A percentile compares a stretch with the other conserved stretches of the same genome.
Evolutionary conservation across 495 filamentous ascomycete species (phyloP).

Genomic region (Penicillium paradoxum): DNA sequence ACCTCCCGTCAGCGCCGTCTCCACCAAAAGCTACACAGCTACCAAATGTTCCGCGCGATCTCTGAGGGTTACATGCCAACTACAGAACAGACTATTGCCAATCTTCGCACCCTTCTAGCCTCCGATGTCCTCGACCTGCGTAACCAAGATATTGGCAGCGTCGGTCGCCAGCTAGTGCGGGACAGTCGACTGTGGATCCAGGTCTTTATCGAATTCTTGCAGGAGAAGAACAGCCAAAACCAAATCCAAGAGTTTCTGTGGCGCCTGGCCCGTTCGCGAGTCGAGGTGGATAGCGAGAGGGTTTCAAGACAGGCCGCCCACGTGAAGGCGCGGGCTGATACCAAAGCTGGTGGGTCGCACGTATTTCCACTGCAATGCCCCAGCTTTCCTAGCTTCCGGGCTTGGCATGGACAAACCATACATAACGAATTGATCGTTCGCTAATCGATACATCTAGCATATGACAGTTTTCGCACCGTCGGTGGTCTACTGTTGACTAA

Average conservation of each 20-base stretch:
- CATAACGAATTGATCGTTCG: conserved; percentile 1
- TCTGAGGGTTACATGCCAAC: conserved; percentile 87
- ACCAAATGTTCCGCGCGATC: conserved; percentile 84
- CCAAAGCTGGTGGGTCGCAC: conserved; percentile 65
- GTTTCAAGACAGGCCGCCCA: conserved; percentile 57
- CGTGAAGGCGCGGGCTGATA: conserved; percentile 70
- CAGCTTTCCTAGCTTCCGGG: not conserved
- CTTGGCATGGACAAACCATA: conserved; percentile 2
- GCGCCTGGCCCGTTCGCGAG: conserved; percentile 67
- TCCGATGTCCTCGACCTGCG: conserved; percentile 74
- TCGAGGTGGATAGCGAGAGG: conserved; percentile 64
- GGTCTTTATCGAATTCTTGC: conserved; percentile 69
- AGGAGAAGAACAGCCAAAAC: conserved; percentile 77
- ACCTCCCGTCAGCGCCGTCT: conserved; percentile 69
- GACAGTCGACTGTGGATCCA: conserved; percentile 66
- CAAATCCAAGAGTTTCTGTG: conserved; percentile 89
- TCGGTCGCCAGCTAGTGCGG: conserved; percentile 67
- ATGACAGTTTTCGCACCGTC: conserved; percentile 77
- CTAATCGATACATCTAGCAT: conserved; percentile 50
- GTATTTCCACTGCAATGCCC: not conserved
- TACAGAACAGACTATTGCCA: conserved; percentile 76
- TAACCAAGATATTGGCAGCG: conserved; percentile 69
- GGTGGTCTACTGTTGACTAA: conserved; percentile 81
- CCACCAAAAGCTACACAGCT: conserved; percentile 84
- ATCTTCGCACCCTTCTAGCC: conserved; percentile 73